phyloP scores from a whole-genome alignment of 2,329 filamentous ascomycete genomes.

The Venturia nashicola region DNA sequence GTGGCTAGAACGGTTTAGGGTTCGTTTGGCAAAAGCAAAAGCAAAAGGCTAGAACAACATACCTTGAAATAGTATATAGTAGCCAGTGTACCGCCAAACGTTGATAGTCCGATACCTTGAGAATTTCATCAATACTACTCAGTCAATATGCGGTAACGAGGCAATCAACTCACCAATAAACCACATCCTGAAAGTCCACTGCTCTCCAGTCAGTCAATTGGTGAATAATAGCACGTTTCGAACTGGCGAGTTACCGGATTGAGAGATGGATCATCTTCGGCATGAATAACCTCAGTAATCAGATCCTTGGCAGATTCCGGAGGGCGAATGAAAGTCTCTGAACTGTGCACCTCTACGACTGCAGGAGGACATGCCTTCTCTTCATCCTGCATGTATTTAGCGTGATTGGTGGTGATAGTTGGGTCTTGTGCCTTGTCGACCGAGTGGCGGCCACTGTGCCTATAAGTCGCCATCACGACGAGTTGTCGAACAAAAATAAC shows the following conservation, averaged over 20 bases:
- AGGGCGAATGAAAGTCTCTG: background rate
- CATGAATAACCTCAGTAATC: slow-evolving; percentile 5
- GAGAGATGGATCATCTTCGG: slow-evolving; percentile 2
- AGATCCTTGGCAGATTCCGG: background rate
- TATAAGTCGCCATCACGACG: background rate
- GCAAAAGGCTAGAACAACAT: background rate
- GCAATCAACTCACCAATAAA: background rate
- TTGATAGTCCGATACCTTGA: slow-evolving; percentile 8
- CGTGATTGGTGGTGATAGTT: background rate
- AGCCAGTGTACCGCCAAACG: slow-evolving; percentile 21
- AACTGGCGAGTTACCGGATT: background rate
- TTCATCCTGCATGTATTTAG: background rate
- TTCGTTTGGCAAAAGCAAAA: background rate
- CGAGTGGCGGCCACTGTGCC: background rate
- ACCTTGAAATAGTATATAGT: slow-evolving; percentile 36
- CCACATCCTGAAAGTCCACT: background rate
- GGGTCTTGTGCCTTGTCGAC: background rate
- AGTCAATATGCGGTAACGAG: background rate
- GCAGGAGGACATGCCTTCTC: background rate
- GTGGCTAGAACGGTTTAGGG: slow-evolving; percentile 18
- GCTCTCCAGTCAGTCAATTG: background rate
- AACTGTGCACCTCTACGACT: background rate
- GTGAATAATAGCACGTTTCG: background rate
- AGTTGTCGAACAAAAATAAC: no score
- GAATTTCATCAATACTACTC: background rate